These are phyloP conservation scores for Aspergillus intermedius DNA, from an alignment of 2,329 filamentous ascomycete genomes.

Conservation along the genomic window DNA sequence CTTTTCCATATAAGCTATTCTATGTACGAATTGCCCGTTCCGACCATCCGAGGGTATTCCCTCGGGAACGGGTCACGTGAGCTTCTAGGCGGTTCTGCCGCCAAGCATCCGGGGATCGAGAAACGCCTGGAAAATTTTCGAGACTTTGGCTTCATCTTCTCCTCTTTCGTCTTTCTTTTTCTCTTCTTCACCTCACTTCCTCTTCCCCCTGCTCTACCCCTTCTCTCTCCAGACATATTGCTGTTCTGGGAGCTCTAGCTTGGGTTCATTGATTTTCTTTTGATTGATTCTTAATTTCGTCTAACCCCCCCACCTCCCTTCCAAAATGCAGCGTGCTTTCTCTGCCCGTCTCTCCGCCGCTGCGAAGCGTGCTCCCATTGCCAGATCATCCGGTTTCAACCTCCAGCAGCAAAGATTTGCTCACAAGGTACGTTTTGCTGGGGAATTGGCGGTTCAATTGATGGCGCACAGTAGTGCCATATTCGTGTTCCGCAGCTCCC, in stretches of 20 bases:
- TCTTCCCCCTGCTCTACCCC: conserved; percentile 24
- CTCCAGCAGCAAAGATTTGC: conserved; percentile 91
- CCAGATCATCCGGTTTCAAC: conserved; percentile 58
- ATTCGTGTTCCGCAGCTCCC: conserved; percentile 15
- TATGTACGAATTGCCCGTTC: conserved; percentile 5
- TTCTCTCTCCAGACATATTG: conserved; percentile 24
- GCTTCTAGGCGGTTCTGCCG: conserved; percentile 38
- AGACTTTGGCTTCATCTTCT: conserved; percentile 34
- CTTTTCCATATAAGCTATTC: neutral
- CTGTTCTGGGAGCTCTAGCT: conserved; percentile 25
- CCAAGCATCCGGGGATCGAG: conserved; percentile 39
- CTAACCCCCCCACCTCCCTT: conserved; percentile 19
- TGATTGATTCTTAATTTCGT: conserved; percentile 16
- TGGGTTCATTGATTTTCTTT: conserved; percentile 25
- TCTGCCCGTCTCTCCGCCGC: conserved; percentile 67
- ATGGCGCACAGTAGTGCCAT: conserved; percentile 3
- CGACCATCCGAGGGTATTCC: conserved; percentile 19
- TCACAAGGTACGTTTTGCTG: conserved; percentile 68
- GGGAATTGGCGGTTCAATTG: neutral
- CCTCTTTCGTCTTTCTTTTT: conserved; percentile 17
- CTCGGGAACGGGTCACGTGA: conserved; percentile 31
- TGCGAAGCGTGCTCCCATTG: conserved; percentile 51
- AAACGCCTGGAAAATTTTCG: conserved; percentile 37
- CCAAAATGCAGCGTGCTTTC: conserved; percentile 91
- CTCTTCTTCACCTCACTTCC: conserved; percentile 18